Conservation (phyloP, 352 stramenopile genomes). For the Globisporangium carolinianum region DNA sequence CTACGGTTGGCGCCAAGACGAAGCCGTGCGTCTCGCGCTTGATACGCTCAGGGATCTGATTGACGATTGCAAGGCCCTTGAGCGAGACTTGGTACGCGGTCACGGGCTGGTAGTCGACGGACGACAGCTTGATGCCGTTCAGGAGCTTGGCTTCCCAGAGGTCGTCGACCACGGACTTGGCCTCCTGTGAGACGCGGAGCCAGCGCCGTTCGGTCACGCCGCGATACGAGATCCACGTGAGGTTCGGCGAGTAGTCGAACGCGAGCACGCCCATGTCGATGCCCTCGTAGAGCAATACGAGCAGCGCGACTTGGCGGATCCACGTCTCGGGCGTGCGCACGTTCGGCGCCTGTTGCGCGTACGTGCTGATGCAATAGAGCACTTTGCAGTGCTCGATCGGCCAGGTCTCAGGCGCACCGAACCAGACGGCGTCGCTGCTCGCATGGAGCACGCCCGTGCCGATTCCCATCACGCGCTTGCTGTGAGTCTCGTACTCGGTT, state of each 20-base stretch:
- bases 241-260: slow-evolving; percentile 95
- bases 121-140: slow-evolving; percentile 92
- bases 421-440: slow-evolving; percentile 39
- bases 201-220: slow-evolving; percentile 67
- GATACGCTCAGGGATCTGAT: slow-evolving; percentile 80
- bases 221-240: slow-evolving; percentile 88
- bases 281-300: slow-evolving; percentile 95
- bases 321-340: slow-evolving; percentile 88
- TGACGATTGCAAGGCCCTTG: slow-evolving; percentile 81
- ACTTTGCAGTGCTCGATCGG: slow-evolving; percentile 93
- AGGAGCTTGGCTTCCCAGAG: slow-evolving; percentile 93
- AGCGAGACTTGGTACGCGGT: slow-evolving; percentile 93
- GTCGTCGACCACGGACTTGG: slow-evolving; percentile 94
- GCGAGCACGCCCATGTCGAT: slow-evolving; percentile 91
- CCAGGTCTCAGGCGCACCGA: slow-evolving; percentile 47
- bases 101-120: slow-evolving; percentile 91
- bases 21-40: slow-evolving; percentile 56
- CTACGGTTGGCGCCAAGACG: slow-evolving; percentile 27
- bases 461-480: slow-evolving; percentile 1
- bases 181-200: slow-evolving; percentile 93
- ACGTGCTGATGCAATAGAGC: slow-evolving; percentile 93
- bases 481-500: not conserved
- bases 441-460: slow-evolving; percentile 5
- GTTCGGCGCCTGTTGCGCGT: slow-evolving; percentile 85
- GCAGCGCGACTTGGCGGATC: slow-evolving; percentile 92